Evolutionary conservation across 2,329 filamentous ascomycete genomes (phyloP).

Genomic region (Chlorencoelia australis): DNA sequence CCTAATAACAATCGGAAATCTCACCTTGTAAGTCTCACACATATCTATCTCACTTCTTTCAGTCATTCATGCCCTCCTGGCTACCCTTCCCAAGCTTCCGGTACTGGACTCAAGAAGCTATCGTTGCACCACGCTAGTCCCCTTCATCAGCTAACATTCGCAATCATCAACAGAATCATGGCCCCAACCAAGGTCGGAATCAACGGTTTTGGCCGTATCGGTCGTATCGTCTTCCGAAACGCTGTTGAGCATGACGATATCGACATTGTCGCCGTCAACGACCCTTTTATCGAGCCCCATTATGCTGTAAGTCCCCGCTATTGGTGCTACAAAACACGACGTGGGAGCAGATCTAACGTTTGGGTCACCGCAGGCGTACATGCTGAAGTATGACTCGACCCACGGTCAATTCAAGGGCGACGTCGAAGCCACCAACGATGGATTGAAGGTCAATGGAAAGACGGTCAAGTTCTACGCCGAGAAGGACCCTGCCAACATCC

Average conservation of each 20-base stretch:
- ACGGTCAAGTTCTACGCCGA: conserved; percentile 89
- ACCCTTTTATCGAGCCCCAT: conserved; percentile 96
- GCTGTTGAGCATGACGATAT: conserved; percentile 83
- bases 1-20: conserved; percentile 5
- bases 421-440: conserved; percentile 57
- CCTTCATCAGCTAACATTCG: conserved; percentile 9
- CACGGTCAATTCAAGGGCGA: conserved; percentile 96
- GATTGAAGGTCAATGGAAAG: conserved; percentile 87
- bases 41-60: no score
- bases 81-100: no score
- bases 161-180: conserved; percentile 32
- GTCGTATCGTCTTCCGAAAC: conserved; percentile 98
- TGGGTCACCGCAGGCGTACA: conserved; percentile 63
- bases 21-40: conserved; percentile 14
- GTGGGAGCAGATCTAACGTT: conserved; percentile 9
- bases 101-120: conserved; percentile 4
- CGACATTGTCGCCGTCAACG: conserved; percentile 93
- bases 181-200: conserved; percentile 71
- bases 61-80: no score
- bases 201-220: conserved; percentile 99
- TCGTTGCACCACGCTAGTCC: no score
- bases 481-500: conserved; percentile 81
- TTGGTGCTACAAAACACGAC: conserved; percentile 3
- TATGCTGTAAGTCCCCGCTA: conserved; percentile 71
- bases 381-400: conserved; percentile 98